These are phyloP conservation scores for Penicillium sp. DNA, from an alignment of 2,329 filamentous ascomycete species.

Conservation along the genomic window DNA sequence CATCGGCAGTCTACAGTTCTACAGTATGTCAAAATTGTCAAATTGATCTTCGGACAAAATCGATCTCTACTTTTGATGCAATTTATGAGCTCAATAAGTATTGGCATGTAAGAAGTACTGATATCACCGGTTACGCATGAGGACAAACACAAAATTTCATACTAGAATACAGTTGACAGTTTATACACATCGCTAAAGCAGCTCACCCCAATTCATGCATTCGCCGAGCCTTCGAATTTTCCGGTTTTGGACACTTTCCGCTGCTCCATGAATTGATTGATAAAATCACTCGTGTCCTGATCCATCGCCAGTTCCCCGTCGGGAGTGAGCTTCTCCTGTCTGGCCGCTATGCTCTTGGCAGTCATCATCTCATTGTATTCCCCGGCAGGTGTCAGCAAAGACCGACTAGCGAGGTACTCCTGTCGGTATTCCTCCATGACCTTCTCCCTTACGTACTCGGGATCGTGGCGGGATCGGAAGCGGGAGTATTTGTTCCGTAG, in stretches of 20 bases:
- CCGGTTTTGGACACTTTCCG: slow-evolving; percentile 11
- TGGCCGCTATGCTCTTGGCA: slow-evolving; percentile 34
- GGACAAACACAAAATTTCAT: slow-evolving; percentile 5
- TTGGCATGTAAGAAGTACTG: too few species aligned
- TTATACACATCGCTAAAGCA: slow-evolving; percentile 24
- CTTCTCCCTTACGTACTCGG: slow-evolving; percentile 63
- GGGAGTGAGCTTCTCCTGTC: slow-evolving; percentile 32
- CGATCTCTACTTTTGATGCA: too few species aligned
- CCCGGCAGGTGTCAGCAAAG: slow-evolving; percentile 46
- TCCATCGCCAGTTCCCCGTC: slow-evolving; percentile 36
- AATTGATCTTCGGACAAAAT: too few species aligned
- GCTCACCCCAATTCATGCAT: too few species aligned
- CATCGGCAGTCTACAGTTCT: too few species aligned
- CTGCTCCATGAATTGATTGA: slow-evolving; percentile 33
- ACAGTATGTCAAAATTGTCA: too few species aligned
- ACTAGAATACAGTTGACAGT: slow-evolving; percentile 25
- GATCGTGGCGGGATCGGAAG: slow-evolving; percentile 74
- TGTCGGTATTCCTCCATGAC: slow-evolving; percentile 52
- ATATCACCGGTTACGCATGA: not conserved
- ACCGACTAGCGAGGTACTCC: slow-evolving; percentile 42
- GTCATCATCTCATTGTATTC: slow-evolving; percentile 37
- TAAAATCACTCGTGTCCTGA: slow-evolving; percentile 31
- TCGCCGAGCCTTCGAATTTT: slow-evolving; percentile 11
- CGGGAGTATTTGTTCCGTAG: slow-evolving; percentile 74
- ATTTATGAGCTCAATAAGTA: too few species aligned